Evolutionary conservation across 148 eudicot genomes (phyloP), one percentile per base, ranked within the genome.

Genomic region (Rhododendron simsii): DNA sequence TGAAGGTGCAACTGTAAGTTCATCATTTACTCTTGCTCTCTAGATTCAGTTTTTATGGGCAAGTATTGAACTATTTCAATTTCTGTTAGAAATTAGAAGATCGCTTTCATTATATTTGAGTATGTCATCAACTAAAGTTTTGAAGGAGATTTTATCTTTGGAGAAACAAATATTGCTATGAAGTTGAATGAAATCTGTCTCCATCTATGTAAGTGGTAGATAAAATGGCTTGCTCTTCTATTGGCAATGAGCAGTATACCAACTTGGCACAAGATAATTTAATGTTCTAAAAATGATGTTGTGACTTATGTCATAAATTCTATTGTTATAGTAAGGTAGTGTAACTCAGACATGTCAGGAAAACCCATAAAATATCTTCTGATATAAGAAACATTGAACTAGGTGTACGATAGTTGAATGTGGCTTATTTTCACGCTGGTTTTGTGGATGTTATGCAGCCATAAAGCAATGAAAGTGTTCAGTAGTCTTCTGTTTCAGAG

Each of bases 1-100:
- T 87, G 99, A 98, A 94, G 99, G 99, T 83, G 99, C 99, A 87
- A 98, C 99, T 89, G 99, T 96, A 92, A 93, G 98, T 91, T 82
- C 86, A 69, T 67, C 21, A 47, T 69, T 51, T 44, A 78, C 59
- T 61, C 21, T 53, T 71, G 71, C 39, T 33, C 51, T 9, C 59
- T 30, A 83, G 48, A 28, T 51, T 33, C 41, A 80, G 35, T 80
- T 80, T 80, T 51, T 79, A 14, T 9, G 81, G 57, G 35, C 30
- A 78, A 78, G 57, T 16, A 28, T 67, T 39, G 12, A 67, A 26
- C 39, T 28, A 67, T 80, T 28, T 80, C 26, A 23, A 13, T 48
- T 80, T 30, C 57, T 28, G 15, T 48, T 20, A 41, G 7, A 80
- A 50, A 50, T 14, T 50, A 51, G 82, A 80, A 50, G 10, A 80